Conservation (phyloP, 768 basidiomycete species). For the Inosperma sp. region DNA sequence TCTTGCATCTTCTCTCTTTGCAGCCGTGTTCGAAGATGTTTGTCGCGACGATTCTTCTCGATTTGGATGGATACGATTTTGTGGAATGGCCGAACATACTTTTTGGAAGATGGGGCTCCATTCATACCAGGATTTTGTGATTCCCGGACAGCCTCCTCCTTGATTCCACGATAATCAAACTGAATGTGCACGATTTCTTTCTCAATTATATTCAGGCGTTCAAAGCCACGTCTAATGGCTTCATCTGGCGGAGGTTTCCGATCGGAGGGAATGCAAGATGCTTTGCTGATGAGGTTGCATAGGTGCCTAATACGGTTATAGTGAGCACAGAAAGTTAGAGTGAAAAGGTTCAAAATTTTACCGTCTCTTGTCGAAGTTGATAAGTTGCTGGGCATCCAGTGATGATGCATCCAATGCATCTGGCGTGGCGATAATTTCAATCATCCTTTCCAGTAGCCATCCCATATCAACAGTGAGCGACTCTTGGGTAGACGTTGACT, state of each 20-base stretch:
- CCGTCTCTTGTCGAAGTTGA: slow-evolving; percentile 85
- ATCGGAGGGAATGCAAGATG: slow-evolving; percentile 40
- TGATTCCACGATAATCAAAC: slow-evolving; percentile 69
- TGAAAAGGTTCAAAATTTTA: slow-evolving; percentile 25
- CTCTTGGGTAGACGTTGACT: slow-evolving; percentile 42
- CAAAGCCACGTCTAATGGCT: slow-evolving; percentile 61
- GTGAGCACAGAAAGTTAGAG: not conserved
- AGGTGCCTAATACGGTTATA: slow-evolving; percentile 48
- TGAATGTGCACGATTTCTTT: slow-evolving; percentile 56
- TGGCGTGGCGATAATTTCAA: slow-evolving; percentile 72
- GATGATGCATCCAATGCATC: slow-evolving; percentile 56
- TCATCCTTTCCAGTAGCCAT: slow-evolving; percentile 77
- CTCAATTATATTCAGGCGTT: slow-evolving; percentile 72
- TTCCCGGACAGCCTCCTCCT: slow-evolving; percentile 72
- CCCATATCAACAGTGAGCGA: slow-evolving; percentile 70
- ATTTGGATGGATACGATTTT: slow-evolving; percentile 58
- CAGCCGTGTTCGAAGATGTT: slow-evolving; percentile 59
- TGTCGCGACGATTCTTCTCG: slow-evolving; percentile 81
- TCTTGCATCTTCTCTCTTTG: slow-evolving; percentile 74
- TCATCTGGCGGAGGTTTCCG: slow-evolving; percentile 50
- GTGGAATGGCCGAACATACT: slow-evolving; percentile 61
- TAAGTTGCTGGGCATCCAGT: slow-evolving; percentile 53
- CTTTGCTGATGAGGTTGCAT: slow-evolving; percentile 57
- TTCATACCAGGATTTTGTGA: slow-evolving; percentile 40
- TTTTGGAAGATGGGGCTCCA: slow-evolving; percentile 47